These are phyloP conservation scores for Penicillium longicatenatum DNA, from an alignment of 495 filamentous ascomycete species.

Conservation along the genomic window DNA sequence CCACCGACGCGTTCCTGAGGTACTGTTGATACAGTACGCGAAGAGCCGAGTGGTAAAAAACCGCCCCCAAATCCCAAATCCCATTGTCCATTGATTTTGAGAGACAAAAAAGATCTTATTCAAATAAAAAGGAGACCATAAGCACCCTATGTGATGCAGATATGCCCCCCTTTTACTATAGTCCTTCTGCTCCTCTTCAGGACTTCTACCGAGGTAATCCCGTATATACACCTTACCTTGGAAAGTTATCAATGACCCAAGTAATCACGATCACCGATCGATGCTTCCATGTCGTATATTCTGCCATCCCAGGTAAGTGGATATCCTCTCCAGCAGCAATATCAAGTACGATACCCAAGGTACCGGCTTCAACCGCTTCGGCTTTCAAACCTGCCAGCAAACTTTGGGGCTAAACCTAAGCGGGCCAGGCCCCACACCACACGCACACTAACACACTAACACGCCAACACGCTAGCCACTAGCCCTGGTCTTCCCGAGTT, in stretches of 20 bases:
- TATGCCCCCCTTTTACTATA: background rate
- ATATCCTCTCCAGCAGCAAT: background rate
- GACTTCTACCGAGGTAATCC: background rate
- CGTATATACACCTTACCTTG: background rate
- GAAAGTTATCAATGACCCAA: no score
- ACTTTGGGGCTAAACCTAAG: slow-evolving; percentile 20
- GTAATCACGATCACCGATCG: background rate
- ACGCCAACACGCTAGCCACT: slow-evolving; percentile 7
- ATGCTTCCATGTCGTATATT: background rate
- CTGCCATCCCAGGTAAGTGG: background rate
- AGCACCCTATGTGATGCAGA: background rate
- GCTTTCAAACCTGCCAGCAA: slow-evolving; percentile 16
- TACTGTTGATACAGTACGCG: slow-evolving; percentile 4
- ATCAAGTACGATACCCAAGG: background rate
- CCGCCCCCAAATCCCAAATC: background rate
- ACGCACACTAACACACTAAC: background rate
- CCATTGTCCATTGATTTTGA: background rate
- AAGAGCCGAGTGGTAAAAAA: background rate
- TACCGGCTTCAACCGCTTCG: slow-evolving; percentile 38
- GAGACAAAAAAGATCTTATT: background rate
- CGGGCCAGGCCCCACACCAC: background rate
- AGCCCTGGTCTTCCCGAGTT: slow-evolving; percentile 35
- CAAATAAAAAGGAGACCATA: background rate
- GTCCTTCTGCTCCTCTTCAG: background rate
- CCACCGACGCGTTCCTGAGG: slow-evolving; percentile 27